A percentile compares a stretch with the other conserved stretches of the same genome.
Conservation (phyloP, 768 basidiomycete genomes). For the Cystobasidiopsis lactophilus region DNA sequence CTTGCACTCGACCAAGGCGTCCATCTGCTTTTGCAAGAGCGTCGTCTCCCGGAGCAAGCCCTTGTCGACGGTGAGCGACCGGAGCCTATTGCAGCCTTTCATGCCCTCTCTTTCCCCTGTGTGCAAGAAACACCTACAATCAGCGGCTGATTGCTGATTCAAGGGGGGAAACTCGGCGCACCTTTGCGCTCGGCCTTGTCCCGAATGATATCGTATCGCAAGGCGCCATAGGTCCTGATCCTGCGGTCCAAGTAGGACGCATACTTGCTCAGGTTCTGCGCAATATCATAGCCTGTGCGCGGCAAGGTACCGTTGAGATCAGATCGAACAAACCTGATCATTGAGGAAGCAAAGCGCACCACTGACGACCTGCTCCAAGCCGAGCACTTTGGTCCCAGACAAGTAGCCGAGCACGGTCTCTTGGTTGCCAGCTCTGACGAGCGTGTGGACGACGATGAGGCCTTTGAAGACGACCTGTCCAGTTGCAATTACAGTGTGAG, state of each 20-base stretch:
- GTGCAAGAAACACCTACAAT: background rate
- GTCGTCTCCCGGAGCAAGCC: slow-evolving; percentile 79
- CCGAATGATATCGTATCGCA: slow-evolving; percentile 81
- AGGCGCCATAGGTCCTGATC: slow-evolving; percentile 64
- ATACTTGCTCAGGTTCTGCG: slow-evolving; percentile 68
- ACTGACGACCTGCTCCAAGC: slow-evolving; percentile 50
- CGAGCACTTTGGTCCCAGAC: slow-evolving; percentile 53
- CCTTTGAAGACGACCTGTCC: slow-evolving; percentile 90
- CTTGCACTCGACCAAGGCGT: slow-evolving; percentile 63
- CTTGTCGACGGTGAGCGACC: slow-evolving; percentile 86
- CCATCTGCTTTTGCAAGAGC: slow-evolving; percentile 72
- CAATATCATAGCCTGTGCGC: slow-evolving; percentile 50
- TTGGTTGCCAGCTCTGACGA: slow-evolving; percentile 90
- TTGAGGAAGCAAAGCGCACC: slow-evolving; percentile 1
- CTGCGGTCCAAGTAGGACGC: slow-evolving; percentile 71
- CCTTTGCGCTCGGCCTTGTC: slow-evolving; percentile 60
- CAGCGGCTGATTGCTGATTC: background rate
- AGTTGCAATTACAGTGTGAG: slow-evolving; percentile 4
- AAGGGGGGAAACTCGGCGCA: slow-evolving; percentile 24
- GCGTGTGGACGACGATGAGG: slow-evolving; percentile 76
- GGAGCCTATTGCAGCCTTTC: slow-evolving; percentile 48
- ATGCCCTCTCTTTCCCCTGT: slow-evolving; percentile 47
- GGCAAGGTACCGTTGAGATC: background rate
- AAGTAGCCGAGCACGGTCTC: slow-evolving; percentile 75
- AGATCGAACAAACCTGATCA: background rate